Evolutionary conservation across 495 filamentous ascomycete genomes (phyloP), one percentile per base, ranked within the genome.

Genomic region (Penicillium malachiteum): DNA sequence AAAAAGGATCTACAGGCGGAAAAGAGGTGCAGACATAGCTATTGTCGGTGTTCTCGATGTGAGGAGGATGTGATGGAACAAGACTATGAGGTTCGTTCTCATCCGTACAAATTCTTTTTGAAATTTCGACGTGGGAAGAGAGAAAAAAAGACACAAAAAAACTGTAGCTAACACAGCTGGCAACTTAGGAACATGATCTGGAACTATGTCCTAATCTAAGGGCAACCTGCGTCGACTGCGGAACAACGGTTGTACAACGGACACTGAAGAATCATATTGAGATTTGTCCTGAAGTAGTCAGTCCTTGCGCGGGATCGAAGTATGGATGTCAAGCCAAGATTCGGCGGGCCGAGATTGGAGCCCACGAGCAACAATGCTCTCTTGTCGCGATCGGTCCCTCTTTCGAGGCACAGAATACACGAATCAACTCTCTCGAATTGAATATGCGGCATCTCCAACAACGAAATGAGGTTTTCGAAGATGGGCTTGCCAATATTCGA

Each of bases 341-440:
- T 33, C 78, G 77, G 41, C 79, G 83, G 6, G 63, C 58, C 2
- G 77, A 80, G 34, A 68, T 84, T n/a, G 61, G 67, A 10, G 60
- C 53, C n/a, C 86, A 89, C 55, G 74, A 75, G 31, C 66, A 75
- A 43, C 70, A 56, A 12, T 89, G 86, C 53, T 72, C 83, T 0
- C 73, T 89, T 53, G 80, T 82, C 5, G 74, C 74, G 35, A 80
- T 89, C 53, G 74, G 76, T 0, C 86, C 86, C 3, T 76, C 83
- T 45, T 73, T 89, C 31, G 71, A 80, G 47, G 70, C 75, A 4
- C 85, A 88, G 60, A 79, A 82, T 49, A 62, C 76, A 7, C 78
- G 83, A 2, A 68, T 86, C 9, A 76, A 82, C 34, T 74, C 77
- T 11, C 78, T 84, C 4, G 84, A 86, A 44, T 63, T 80, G 41